Conservation (phyloP, 139 green algal species). For the Tetraselmis chui region DNA sequence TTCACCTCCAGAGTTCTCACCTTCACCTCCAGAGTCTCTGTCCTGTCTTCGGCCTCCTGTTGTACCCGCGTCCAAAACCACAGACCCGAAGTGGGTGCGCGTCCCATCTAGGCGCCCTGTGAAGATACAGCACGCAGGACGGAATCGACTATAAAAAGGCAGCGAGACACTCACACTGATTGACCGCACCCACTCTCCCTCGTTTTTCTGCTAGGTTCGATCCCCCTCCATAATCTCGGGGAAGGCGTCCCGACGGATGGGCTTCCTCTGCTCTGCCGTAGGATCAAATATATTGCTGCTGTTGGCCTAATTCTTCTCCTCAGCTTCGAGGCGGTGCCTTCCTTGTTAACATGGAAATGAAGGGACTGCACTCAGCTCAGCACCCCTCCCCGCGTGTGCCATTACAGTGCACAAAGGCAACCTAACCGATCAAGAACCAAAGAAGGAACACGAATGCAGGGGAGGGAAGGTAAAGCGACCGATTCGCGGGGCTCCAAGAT, state of each 20-base stretch:
- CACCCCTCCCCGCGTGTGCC: too few relatives aligned
- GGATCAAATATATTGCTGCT: too few relatives aligned
- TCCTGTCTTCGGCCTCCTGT: background rate
- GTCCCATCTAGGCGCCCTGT: too few relatives aligned
- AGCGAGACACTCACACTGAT: conserved; percentile 12
- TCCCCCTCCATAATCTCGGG: conserved; percentile 37
- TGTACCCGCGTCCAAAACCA: too few relatives aligned
- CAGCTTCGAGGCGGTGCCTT: conserved; percentile 33
- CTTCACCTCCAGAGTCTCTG: too few relatives aligned
- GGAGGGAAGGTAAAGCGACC: conserved; percentile 21
- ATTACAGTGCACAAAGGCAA: too few relatives aligned
- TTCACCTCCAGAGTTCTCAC: conserved; percentile 62
- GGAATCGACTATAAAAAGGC: too few relatives aligned
- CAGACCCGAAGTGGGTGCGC: too few relatives aligned
- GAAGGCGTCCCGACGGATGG: conserved; percentile 23
- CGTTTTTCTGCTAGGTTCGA: conserved; percentile 53
- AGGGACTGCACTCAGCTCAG: background rate
- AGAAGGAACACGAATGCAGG: background rate
- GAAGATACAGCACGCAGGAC: too few relatives aligned
- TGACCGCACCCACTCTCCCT: conserved; percentile 35
- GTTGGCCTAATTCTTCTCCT: conserved; percentile 23
- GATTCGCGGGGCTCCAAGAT: conserved; percentile 71
- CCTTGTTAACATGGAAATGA: conserved; percentile 12
- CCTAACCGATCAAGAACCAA: background rate
- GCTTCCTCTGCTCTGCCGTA: too few relatives aligned